Evolutionary conservation across 768 basidiomycete species (phyloP).

Genomic region (Suillus decipiens): DNA sequence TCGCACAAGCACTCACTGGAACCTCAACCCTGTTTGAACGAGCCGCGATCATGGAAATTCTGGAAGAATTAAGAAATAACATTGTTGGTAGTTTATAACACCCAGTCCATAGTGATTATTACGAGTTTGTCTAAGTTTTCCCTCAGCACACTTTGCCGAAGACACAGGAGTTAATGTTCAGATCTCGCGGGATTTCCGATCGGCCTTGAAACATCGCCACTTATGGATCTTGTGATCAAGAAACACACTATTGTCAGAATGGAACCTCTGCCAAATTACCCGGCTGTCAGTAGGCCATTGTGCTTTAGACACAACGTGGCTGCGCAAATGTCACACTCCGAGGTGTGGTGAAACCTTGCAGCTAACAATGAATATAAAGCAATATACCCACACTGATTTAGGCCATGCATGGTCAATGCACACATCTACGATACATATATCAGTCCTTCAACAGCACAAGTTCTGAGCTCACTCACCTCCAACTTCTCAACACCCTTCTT

Average conservation of each 20-base stretch:
- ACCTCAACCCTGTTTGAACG: not conserved
- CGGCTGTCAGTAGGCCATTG: not conserved
- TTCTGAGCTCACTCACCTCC: not conserved
- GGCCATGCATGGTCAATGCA: not conserved
- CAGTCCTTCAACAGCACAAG: not conserved
- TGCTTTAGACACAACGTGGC: not conserved
- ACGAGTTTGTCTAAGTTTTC: not conserved
- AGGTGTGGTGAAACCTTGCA: not conserved
- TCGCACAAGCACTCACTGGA: not conserved
- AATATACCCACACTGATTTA: not conserved
- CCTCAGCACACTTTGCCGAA: no score
- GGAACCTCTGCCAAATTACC: not conserved
- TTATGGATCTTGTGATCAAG: not conserved
- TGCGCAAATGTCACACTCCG: not conserved
- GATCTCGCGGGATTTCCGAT: not conserved
- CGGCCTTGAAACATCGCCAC: not conserved
- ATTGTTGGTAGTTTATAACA: not conserved
- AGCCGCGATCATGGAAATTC: not conserved
- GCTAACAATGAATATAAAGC: not conserved
- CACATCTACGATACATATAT: not conserved
- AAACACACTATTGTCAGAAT: not conserved
- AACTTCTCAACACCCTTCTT: not conserved
- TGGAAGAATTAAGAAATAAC: not conserved
- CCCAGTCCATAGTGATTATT: not conserved
- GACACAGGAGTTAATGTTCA: no score